phyloP scores from a whole-genome alignment of 2,329 filamentous ascomycete species.

The Colletotrichum paranaense region DNA sequence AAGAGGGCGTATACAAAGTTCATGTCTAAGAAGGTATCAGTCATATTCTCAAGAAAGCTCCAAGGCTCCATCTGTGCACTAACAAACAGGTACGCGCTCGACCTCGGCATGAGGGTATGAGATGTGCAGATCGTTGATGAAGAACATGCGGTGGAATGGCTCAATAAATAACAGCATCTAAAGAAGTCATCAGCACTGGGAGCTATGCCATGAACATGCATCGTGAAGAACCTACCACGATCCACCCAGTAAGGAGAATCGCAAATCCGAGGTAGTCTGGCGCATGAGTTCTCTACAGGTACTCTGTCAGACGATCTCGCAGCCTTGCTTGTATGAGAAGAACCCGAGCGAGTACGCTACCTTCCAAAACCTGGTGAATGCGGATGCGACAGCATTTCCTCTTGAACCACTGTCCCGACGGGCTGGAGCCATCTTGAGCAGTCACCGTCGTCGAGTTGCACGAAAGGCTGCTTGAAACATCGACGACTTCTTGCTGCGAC shows the following conservation, averaged over 20 bases:
- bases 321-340: constrained; percentile 7
- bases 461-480: constrained; percentile 54
- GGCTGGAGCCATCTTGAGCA: constrained; percentile 53
- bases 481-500: constrained; percentile 8
- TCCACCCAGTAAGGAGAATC: constrained; percentile 75
- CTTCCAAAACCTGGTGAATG: constrained; percentile 59
- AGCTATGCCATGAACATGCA: constrained; percentile 37
- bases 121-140: constrained; percentile 84
- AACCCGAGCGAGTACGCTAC: constrained; percentile 42
- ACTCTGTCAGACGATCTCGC: constrained; percentile 26
- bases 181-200: constrained; percentile 37
- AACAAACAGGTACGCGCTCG: constrained; percentile 85
- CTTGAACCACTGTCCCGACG: constrained; percentile 32
- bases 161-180: constrained; percentile 77
- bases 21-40: constrained; percentile 59
- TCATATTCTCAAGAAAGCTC: neutral
- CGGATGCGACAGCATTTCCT: constrained; percentile 41
- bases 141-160: constrained; percentile 96
- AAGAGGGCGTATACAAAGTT: constrained; percentile 84
- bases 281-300: constrained; percentile 78
- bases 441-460: constrained; percentile 55
- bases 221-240: constrained; percentile 59
- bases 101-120: constrained; percentile 86
- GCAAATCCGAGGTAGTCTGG: constrained; percentile 87
- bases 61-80: constrained; percentile 45